Base-by-base conservation (phyloP, 1,139 yeast genomes). In the Pneumocystis wakefieldiae region DNA sequence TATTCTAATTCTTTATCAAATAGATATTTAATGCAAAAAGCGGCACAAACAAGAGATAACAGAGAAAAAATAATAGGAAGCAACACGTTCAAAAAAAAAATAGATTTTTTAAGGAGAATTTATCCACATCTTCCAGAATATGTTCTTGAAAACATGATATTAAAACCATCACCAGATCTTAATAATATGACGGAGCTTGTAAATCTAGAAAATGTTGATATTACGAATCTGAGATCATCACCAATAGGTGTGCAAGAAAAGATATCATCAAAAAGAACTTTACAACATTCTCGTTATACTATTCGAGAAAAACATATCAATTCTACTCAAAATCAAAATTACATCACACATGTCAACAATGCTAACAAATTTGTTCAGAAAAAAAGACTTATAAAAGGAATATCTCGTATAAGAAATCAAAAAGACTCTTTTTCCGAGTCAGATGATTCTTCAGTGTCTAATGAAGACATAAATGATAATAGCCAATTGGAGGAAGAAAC, bases 401-500 rank as follows among this genome's bases (percentile, higher is more conserved):
- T 17, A 57, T 58, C 38, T 57, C 62, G 36, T 53, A 60, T 17
- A 32, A 57, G n/a, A 37, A 59, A 59, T 60, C 79, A 73, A 17
- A 73, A 71, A 35, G 74, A 70, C 32, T 72, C 71, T 24, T 72
- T 73, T 41, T 78, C 77, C 59, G 78, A 77, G 29, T 85, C 79
- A 57, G 79, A 77, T 59, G 83, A 78, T 58, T 79, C 78, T 67
- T 72, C 71, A 64, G 76, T 67, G 58, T 42, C 59, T 61, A 15
- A 60, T 48, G 55, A 48, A 17, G 24, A 17, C 12, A 4, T 59
- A 19, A 32, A 60, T 32, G 76, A 70, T 64, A 74, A 70, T 63
- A 73, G 71, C 67, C 76, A 74, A 68, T 79, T 87, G 64, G 95
- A 87, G 69, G 76, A 77, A 17, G 83, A 88, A 65, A 83, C 90